A percentile compares a stretch with the other conserved stretches of the same genome.
Evolutionary conservation across 192 early-diverging fungal species (phyloP).

Genomic region (Linnemannia zychae): DNA sequence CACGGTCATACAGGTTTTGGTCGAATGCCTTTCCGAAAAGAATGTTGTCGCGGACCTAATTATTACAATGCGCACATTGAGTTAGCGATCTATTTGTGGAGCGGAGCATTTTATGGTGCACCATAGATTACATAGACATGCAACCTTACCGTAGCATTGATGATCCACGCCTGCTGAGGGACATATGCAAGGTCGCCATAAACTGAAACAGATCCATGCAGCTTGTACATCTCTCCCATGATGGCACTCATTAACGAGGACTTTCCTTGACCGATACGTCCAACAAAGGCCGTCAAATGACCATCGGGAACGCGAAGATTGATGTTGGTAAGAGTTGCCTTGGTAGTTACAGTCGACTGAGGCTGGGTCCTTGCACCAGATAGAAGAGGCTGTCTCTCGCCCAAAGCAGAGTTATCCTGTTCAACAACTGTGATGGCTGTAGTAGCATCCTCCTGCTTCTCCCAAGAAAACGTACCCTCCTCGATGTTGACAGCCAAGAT

Average conservation of each 20-base stretch:
- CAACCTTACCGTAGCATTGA: constrained; percentile 22
- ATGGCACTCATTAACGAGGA: constrained; percentile 78
- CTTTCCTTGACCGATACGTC: constrained; percentile 74
- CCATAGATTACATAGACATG: not conserved
- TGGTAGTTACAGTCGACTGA: not conserved
- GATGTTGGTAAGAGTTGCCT: constrained; percentile 43
- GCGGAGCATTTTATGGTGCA: not conserved
- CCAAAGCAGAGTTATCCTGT: not conserved
- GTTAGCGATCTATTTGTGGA: not conserved
- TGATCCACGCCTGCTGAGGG: constrained; percentile 46
- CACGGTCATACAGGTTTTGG: constrained; percentile 64
- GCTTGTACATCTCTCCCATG: constrained; percentile 85
- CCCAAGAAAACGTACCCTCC: constrained; percentile 38
- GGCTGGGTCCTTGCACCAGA: not conserved
- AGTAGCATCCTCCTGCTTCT: constrained; percentile 16
- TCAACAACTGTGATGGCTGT: not conserved
- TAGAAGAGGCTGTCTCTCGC: constrained; percentile 36
- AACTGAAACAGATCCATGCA: constrained; percentile 64
- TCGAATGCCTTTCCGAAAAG: constrained; percentile 81
- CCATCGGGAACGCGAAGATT: constrained; percentile 52
- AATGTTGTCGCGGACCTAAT: constrained; percentile 80
- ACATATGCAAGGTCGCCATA: constrained; percentile 69
- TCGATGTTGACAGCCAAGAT: constrained; percentile 26
- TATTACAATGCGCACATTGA: not conserved
- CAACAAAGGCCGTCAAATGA: constrained; percentile 34